Evolutionary conservation across 805 yeast species (phyloP).

Genomic region (Debaryomyces prosopidis): DNA sequence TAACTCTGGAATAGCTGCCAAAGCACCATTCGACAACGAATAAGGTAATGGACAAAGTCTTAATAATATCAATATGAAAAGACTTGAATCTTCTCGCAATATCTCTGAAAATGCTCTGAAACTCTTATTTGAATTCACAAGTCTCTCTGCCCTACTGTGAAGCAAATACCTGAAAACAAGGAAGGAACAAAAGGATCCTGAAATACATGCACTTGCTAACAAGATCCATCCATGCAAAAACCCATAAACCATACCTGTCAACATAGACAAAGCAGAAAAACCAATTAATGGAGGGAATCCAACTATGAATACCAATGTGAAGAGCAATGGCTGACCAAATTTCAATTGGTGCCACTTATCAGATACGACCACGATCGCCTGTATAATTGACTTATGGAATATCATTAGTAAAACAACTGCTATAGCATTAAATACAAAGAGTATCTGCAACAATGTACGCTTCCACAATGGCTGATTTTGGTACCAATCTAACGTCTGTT

Average conservation of each 20-base stretch:
- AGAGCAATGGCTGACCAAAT: conserved; percentile 48
- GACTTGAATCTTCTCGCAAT: conserved; percentile 63
- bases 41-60: conserved; percentile 92
- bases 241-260: conserved; percentile 84
- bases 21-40: conserved; percentile 87
- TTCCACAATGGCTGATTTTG: conserved; percentile 14
- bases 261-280: conserved; percentile 63
- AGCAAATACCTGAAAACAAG: conserved; percentile 62
- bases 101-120: conserved; percentile 76
- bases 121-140: conserved; percentile 61
- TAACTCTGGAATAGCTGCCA: conserved; percentile 83
- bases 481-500: conserved; percentile 17
- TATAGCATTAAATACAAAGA: conserved; percentile 18
- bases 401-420: conserved; percentile 17
- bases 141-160: conserved; percentile 52
- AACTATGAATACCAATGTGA: conserved; percentile 57
- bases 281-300: conserved; percentile 93
- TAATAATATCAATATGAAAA: conserved; percentile 67
- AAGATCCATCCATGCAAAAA: conserved; percentile 77
- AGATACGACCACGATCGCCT: conserved; percentile 41
- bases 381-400: conserved; percentile 38
- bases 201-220: conserved; percentile 63
- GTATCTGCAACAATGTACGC: conserved; percentile 12
- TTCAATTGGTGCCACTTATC: conserved; percentile 42
- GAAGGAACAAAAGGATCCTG: conserved; percentile 79